These are phyloP conservation scores for Spathaspora sp. DNA, from an alignment of 805 yeast species.

Conservation along the genomic window DNA sequence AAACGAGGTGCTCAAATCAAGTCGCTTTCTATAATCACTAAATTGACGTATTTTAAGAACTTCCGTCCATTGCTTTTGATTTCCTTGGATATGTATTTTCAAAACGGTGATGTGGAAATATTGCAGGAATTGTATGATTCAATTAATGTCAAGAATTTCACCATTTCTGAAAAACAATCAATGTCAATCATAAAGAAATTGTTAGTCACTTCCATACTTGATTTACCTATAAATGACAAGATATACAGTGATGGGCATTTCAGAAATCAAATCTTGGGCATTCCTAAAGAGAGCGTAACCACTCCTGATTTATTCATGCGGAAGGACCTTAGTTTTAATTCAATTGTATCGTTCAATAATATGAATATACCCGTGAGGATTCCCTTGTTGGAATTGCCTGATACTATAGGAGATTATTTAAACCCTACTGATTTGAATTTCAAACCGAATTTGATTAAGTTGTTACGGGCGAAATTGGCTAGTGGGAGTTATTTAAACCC, in stretches of 20 bases:
- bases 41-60: conserved; percentile 47
- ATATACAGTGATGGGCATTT: conserved; percentile 37
- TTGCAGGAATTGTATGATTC: conserved; percentile 27
- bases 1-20: conserved; percentile 60
- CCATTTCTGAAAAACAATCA: conserved; percentile 9
- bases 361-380: conserved; percentile 43
- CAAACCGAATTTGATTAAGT: conserved; percentile 32
- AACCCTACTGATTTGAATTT: conserved; percentile 44
- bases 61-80: conserved; percentile 58
- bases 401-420: conserved; percentile 40
- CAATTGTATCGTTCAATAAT: conserved; percentile 31
- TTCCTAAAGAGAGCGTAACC: conserved; percentile 14
- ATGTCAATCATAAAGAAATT: conserved; percentile 33
- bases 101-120: conserved; percentile 13
- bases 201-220: conserved; percentile 39
- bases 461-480: conserved; percentile 32
- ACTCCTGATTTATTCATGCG: conserved; percentile 36
- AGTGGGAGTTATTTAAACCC: conserved; percentile 31
- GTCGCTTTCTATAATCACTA: conserved; percentile 57
- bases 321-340: conserved; percentile 41
- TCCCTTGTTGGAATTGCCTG: conserved; percentile 40
- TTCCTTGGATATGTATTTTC: conserved; percentile 47
- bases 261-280: conserved; percentile 32
- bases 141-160: conserved; percentile 29
- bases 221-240: conserved; percentile 39